Evolutionary conservation across 2,329 filamentous ascomycete genomes (phyloP).

Genomic region (Aureobasidium melanogenum): DNA sequence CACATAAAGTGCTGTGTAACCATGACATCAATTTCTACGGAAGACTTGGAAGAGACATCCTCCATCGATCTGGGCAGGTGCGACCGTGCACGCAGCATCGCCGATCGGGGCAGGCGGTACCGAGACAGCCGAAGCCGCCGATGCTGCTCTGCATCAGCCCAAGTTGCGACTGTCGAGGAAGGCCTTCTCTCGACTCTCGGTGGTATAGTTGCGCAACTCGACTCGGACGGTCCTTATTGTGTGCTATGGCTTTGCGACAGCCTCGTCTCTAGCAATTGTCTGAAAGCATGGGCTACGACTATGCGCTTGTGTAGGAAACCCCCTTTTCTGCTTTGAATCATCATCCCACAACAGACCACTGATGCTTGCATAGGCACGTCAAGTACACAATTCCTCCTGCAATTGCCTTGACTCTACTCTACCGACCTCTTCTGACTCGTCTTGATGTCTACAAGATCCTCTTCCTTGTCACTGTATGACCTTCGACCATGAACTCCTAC

Average conservation of each 20-base stretch:
- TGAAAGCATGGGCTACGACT: constrained; percentile 48
- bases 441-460: constrained; percentile 55
- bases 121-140: background rate
- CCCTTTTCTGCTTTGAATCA: background rate
- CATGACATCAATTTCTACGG: background rate
- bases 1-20: background rate
- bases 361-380: constrained; percentile 43
- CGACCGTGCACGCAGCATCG: background rate
- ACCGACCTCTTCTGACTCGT: constrained; percentile 52
- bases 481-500: background rate
- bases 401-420: constrained; percentile 48
- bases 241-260: constrained; percentile 2
- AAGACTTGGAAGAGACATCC: background rate
- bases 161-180: too few relatives aligned
- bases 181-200: background rate
- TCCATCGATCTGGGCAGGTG: background rate
- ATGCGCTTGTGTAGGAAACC: constrained; percentile 51
- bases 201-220: background rate
- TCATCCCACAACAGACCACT: background rate
- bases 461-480: constrained; percentile 44
- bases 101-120: background rate
- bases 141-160: background rate
- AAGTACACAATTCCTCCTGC: constrained; percentile 60
- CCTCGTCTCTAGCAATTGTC: background rate
- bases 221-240: background rate